These are phyloP conservation scores for Knoxdaviesia capensis DNA, from an alignment of 2,329 filamentous ascomycete species.

Conservation along the genomic window DNA sequence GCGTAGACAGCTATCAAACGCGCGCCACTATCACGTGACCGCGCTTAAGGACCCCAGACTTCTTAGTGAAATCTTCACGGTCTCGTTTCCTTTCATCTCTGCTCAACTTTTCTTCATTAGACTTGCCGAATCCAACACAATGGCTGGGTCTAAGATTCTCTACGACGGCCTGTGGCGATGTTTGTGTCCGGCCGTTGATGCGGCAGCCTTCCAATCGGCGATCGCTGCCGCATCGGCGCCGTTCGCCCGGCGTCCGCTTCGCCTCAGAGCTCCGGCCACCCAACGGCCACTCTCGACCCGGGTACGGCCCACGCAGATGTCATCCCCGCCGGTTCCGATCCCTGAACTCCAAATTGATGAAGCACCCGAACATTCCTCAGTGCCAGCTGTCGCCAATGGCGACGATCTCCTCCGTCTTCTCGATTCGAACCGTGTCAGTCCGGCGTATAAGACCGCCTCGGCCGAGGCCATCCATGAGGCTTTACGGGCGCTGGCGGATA, in stretches of 20 bases:
- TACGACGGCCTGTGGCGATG: slow-evolving; percentile 44
- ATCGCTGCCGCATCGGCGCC: slow-evolving; percentile 7
- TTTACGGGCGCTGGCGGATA: slow-evolving; percentile 18
- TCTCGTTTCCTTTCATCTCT: neutral
- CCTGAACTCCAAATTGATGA: no score
- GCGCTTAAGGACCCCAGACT: neutral
- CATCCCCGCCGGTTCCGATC: no score
- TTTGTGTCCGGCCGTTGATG: slow-evolving; percentile 35
- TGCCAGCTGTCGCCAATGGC: no score
- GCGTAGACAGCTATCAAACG: no score
- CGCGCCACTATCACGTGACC: neutral
- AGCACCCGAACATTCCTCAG: no score
- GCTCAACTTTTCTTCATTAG: neutral
- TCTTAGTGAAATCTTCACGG: neutral
- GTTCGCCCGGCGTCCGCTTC: slow-evolving; percentile 1
- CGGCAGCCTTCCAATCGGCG: slow-evolving; percentile 14
- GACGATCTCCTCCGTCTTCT: neutral
- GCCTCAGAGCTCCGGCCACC: no score
- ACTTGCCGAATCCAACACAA: no score
- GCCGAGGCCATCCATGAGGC: slow-evolving; percentile 24
- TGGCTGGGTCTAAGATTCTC: slow-evolving; percentile 9
- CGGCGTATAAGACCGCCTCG: slow-evolving; percentile 8
- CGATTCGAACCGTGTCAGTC: neutral
- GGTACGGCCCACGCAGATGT: no score
- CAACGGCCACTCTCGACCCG: no score